Percentiles rank a stretch among this genome's conserved stretches.
Conservation (phyloP, 768 basidiomycete species). For the Mrakia gelida region DNA sequence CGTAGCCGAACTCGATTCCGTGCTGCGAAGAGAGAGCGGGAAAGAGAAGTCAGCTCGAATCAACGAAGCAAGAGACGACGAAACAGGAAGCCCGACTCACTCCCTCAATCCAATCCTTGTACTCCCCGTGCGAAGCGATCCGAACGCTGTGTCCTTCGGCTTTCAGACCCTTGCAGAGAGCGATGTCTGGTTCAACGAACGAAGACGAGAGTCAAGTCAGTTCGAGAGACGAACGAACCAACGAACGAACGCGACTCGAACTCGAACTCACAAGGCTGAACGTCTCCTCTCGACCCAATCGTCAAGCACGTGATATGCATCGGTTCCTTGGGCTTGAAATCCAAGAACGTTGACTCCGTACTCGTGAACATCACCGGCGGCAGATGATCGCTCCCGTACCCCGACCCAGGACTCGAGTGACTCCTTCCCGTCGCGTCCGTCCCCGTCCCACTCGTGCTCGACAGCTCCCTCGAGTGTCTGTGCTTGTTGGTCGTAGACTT, state of each 20-base stretch:
- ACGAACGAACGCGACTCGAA: background rate
- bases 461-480: slow-evolving; percentile 40
- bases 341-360: slow-evolving; percentile 90
- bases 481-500: slow-evolving; percentile 39
- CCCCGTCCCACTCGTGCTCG: background rate
- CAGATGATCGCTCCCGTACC: slow-evolving; percentile 63
- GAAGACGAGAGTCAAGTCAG: too few relatives aligned
- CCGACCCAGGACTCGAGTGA: slow-evolving; percentile 47
- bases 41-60: background rate
- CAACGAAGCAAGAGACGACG: background rate
- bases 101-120: slow-evolving; percentile 88
- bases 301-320: slow-evolving; percentile 91
- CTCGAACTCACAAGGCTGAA: slow-evolving; percentile 64
- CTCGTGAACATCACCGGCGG: slow-evolving; percentile 96
- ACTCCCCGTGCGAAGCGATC: slow-evolving; percentile 95
- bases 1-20: slow-evolving; percentile 90
- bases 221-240: too few relatives aligned
- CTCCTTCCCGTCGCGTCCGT: too few relatives aligned
- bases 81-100: slow-evolving; percentile 55
- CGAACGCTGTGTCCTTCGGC: slow-evolving; percentile 77
- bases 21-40: slow-evolving; percentile 52
- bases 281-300: slow-evolving; percentile 93
- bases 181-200: slow-evolving; percentile 56
- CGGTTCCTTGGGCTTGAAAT: slow-evolving; percentile 83
- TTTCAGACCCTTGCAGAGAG: slow-evolving; percentile 71